Conservation (phyloP, 2,329 filamentous ascomycete species). For the Alternaria arborescens region DNA sequence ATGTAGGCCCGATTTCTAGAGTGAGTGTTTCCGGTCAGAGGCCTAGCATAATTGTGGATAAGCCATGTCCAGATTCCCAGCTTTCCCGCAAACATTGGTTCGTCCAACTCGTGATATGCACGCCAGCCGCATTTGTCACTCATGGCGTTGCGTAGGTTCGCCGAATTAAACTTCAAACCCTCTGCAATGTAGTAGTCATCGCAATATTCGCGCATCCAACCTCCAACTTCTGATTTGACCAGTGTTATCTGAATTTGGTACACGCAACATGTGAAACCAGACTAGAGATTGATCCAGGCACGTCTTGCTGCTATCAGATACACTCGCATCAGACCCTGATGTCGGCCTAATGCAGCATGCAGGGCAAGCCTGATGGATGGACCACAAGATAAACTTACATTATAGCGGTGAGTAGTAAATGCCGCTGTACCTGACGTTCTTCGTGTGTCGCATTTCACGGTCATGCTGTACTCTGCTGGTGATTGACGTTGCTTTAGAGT, state of each 20-base stretch:
- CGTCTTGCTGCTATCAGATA: slow-evolving; percentile 4
- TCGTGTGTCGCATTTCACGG: slow-evolving; percentile 4
- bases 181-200: not conserved
- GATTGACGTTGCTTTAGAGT: slow-evolving; percentile 31
- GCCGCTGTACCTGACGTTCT: not conserved
- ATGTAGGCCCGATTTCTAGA: not conserved
- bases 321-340: slow-evolving; percentile 6
- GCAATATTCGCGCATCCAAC: not conserved
- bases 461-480: slow-evolving; percentile 10
- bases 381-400: slow-evolving; percentile 12
- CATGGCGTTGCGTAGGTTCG: not conserved
- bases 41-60: not conserved
- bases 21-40: not conserved
- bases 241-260: not conserved
- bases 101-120: not conserved
- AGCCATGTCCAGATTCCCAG: not conserved
- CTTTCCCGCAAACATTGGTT: not conserved
- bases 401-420: slow-evolving; percentile 11
- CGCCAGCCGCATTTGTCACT: not conserved
- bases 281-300: not conserved
- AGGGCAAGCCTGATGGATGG: slow-evolving; percentile 6
- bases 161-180: slow-evolving; percentile 1
- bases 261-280: slow-evolving; percentile 1
- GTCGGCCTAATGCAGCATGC: slow-evolving; percentile 12
- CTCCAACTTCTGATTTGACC: not conserved